Evolutionary conservation across 768 basidiomycete species (phyloP).

Genomic region (Hericium coralloides): DNA sequence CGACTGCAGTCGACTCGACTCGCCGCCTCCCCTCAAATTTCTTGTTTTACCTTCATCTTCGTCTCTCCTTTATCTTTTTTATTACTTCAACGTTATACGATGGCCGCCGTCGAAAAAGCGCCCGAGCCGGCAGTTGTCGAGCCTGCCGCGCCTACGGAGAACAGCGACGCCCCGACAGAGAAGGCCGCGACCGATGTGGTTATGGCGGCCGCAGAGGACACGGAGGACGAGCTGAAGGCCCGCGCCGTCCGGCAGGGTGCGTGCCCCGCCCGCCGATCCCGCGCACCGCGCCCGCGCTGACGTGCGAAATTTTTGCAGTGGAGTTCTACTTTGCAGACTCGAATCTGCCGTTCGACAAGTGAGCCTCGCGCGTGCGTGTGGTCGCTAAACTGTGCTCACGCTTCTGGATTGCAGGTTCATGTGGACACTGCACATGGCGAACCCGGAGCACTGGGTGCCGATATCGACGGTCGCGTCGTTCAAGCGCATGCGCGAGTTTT

Average conservation of each 20-base stretch:
- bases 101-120: background rate
- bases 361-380: constrained; percentile 10
- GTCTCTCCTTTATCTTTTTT: background rate
- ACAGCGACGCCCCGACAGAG: background rate
- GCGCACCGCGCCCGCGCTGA: background rate
- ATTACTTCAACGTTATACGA: background rate
- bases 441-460: constrained; percentile 84
- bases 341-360: constrained; percentile 92
- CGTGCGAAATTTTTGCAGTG: constrained; percentile 36
- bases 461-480: constrained; percentile 83
- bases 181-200: background rate
- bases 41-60: background rate
- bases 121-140: background rate
- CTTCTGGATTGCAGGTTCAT: constrained; percentile 58
- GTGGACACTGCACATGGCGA: constrained; percentile 83
- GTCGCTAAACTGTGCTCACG: background rate
- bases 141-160: background rate
- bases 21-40: background rate
- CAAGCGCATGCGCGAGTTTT: constrained; percentile 86
- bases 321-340: constrained; percentile 96
- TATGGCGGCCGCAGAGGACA: constrained; percentile 12
- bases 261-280: constrained; percentile 11
- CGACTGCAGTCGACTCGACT: background rate
- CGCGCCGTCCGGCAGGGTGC: constrained; percentile 50
- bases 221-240: constrained; percentile 33